Base-by-base conservation (phyloP, 208 protist genomes). In the Herpetomonas muscarum region DNA sequence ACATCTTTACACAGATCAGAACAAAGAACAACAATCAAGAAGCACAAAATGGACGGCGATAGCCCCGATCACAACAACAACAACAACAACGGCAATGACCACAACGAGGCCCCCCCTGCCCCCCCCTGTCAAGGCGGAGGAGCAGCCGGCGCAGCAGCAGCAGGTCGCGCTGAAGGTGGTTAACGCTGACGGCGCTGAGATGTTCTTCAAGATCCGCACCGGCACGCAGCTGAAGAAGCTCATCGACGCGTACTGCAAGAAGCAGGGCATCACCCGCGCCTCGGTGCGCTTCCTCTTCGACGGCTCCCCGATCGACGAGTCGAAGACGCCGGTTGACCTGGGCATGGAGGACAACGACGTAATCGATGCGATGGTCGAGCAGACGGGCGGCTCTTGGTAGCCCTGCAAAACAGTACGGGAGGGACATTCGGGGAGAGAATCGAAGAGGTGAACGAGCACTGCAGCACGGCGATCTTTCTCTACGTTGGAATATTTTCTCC, bases 131-230 rank as follows among this genome's bases (percentile, higher is more conserved):
- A 85, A 90, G 67, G 68, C 74, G 49, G 79, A 92, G 55, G 41
- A 19, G 15, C 34, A 39, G 13, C 41, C 10, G 41, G 73, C 62
- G 13, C 61, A 67, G n/a, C 48, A 60, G 32, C 80, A 80, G 45
- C 88, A 96, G 44, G 73, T 97, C 7, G 89, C 89, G 4, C 70
- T 97, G 13, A 95, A 93, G 56, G 93, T 97, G 19, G 81, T 96
- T 1, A 94, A 96, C 70, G 86, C 81, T 2, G 90, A 98, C 25
- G 95, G 94, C 6, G 86, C 77, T 12, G 94, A 98, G 69, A 96
- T 99, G 61, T 98, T 96, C 70, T 99, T 99, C 70, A 97, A 97
- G 55, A 98, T 99, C 42, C 98, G 98, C 64, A 73, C 74, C n/a
- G 76, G 73, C 12, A 98, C 97, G 12, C 87, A 85, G 60, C 71